Conservation (phyloP, 1,284 basidiomycete species). For the Trametes versicolor region DNA sequence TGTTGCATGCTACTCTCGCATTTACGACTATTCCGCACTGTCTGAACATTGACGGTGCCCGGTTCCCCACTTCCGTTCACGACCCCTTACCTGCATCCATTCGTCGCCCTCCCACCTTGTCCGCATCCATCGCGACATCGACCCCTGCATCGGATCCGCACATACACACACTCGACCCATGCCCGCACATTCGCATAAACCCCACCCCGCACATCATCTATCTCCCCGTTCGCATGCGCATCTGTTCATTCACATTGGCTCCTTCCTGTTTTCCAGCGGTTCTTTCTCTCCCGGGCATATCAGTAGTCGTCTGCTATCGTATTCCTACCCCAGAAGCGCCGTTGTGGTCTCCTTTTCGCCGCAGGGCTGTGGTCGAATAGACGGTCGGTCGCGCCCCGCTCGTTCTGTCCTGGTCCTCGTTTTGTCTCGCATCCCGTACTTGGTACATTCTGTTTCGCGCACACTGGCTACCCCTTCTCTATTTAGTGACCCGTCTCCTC, state of each 20-base stretch:
- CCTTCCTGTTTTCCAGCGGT: background rate
- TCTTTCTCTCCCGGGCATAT: constrained; percentile 17
- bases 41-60: constrained; percentile 13
- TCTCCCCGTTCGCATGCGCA: constrained; percentile 10
- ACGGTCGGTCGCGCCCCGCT: background rate
- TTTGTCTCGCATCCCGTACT: background rate
- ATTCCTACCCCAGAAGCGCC: background rate
- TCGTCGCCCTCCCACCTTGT: background rate
- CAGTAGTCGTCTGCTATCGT: constrained; percentile 20
- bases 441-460: background rate
- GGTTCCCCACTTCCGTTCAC: constrained; percentile 12
- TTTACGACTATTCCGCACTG: constrained; percentile 14
- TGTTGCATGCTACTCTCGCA: constrained; percentile 6
- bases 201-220: constrained; percentile 2
- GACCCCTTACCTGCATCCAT: constrained; percentile 12
- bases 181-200: background rate
- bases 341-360: constrained; percentile 5
- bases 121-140: background rate
- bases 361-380: constrained; percentile 19
- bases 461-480: background rate
- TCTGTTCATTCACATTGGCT: constrained; percentile 14
- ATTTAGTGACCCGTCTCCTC: background rate
- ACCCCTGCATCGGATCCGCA: background rate
- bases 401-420: background rate
- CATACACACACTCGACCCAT: background rate